Evolutionary conservation across 2,329 filamentous ascomycete genomes (phyloP), one percentile per base, ranked within the genome.

Genomic region (Xylariales sp.): DNA sequence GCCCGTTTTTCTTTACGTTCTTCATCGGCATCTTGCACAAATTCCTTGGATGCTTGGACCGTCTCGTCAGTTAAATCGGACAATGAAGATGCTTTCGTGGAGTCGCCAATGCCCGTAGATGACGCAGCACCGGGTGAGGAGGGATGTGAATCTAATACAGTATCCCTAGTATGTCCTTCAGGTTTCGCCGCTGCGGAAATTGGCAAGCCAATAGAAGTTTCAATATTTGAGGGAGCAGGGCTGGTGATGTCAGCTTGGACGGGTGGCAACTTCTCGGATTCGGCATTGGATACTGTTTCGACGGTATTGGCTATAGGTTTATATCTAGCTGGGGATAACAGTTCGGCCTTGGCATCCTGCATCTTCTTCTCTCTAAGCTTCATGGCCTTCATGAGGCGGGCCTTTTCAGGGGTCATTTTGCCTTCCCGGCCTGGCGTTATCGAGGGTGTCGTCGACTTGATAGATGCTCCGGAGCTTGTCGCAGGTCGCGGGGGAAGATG

Each of bases 301-400:
- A 71, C 72, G n/a, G 66, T 72, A 36, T 73, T 72, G 9, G 71
- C 69, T 34, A 69, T 69, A n/a, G 63, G 46, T 67, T 71, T 68
- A 67, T 71, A 62, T 62, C 72, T 43, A 60, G 69, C 58, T 73
- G 72, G 28, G 18, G 65, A 73, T 71, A 69, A 74, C 56, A 74
- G 71, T 14, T 73, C 64, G 12, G 72, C 68, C 45, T 79, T 77
- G 16, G 39, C 76, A 73, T 10, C 75, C 65, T 14, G 76, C 80
- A 81, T 82, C 77, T 82, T 89, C 79, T 93, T 93, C 80, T 97
- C 96, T 60, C 95, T 88, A 73, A 97, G 81, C 79, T 97, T 92
- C 81, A 97, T 86, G 7, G 96, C 96, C 82, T 97, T 97, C 93
- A 97, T 94, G 70, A 99, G 83, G 62, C 96, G 87, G 68, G 93